phyloP scores from a whole-genome alignment of 1,284 basidiomycete genomes.

The Hypsizygus ulmarius region DNA sequence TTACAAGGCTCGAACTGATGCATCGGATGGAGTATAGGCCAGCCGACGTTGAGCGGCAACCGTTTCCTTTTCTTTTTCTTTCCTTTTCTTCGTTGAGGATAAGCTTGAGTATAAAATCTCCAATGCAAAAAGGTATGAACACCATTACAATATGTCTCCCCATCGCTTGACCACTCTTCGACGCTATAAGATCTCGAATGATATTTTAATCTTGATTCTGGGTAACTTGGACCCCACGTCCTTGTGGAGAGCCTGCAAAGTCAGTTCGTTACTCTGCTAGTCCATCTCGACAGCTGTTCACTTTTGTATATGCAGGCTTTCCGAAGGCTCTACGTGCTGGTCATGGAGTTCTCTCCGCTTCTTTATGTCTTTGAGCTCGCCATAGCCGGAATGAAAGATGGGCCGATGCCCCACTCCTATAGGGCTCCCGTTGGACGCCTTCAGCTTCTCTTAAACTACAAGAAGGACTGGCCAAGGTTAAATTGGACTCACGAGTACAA shows the following conservation, averaged over 20 bases:
- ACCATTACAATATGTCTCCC: conserved; percentile 40
- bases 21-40: conserved; percentile 35
- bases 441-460: conserved; percentile 46
- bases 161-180: conserved; percentile 38
- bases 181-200: conserved; percentile 50
- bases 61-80: conserved; percentile 33
- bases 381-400: conserved; percentile 53
- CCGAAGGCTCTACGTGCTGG: conserved; percentile 39
- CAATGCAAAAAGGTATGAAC: conserved; percentile 25
- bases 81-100: conserved; percentile 36
- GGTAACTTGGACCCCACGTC: conserved; percentile 52
- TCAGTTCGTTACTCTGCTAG: conserved; percentile 20
- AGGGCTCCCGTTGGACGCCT: conserved; percentile 41
- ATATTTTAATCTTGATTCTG: conserved; percentile 51
- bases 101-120: conserved; percentile 45
- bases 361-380: conserved; percentile 55
- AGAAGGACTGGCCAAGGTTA: conserved; percentile 52
- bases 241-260: conserved; percentile 51
- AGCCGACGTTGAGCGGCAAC: conserved; percentile 40
- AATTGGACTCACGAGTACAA: conserved; percentile 49
- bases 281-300: background rate
- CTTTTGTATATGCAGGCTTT: conserved; percentile 42
- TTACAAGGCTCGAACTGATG: conserved; percentile 35
- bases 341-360: conserved; percentile 45
- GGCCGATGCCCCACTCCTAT: conserved; percentile 37